Base-by-base conservation (phyloP, 2,329 filamentous ascomycete species). In the Berkeleyomyces basicola region DNA sequence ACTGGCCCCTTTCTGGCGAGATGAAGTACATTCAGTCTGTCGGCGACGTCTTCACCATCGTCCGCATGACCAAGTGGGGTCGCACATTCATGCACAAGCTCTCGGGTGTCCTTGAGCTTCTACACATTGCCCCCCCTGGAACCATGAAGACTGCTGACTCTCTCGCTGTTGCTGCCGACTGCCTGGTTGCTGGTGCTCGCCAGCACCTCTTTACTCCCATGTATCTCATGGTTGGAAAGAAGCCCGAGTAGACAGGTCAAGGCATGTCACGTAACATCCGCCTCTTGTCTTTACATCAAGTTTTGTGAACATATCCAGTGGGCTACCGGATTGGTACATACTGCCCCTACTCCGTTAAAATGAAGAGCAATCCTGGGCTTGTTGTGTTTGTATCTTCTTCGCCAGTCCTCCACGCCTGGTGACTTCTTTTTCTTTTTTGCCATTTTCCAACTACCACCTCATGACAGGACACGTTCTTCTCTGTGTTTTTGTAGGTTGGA, bases 151-250 rank as follows among this genome's bases (percentile, higher is more conserved):
- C 90, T n/a, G 91, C 90, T 9, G 87, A 96, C 75, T 90, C 87
- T 70, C 76, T 97, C 70, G 90, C 87, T 4, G 71, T 84, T 64
- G 91, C 89, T 40, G 90, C 83, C 9, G 91, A 96, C 74, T 87
- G 83, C 69, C 78, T 97, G 60, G 91, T 96, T 31, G 89, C 88
- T 58, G 92, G 92, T 74, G 92, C 85, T 43, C 82, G 84, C 73
- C 80, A 91, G 77, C 88, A 95, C 74, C 81, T 97, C n/a, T 97
- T 97, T 76, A 97, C 92, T 1, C 92, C 92, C 63, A 97, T 97
- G 92, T 96, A 96, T 77, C 78, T 97, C 71, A 96, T 96, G 89
- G 83, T 96, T 65, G 92, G 84, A 65, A 84, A 88, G 75, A 96
- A 96, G 80, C 90, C 92, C 5, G 63, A 65, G 63, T 65, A 63